These are phyloP conservation scores for Spergularia marina DNA, from an alignment of 148 eudicot species.

Conservation along the genomic window DNA sequence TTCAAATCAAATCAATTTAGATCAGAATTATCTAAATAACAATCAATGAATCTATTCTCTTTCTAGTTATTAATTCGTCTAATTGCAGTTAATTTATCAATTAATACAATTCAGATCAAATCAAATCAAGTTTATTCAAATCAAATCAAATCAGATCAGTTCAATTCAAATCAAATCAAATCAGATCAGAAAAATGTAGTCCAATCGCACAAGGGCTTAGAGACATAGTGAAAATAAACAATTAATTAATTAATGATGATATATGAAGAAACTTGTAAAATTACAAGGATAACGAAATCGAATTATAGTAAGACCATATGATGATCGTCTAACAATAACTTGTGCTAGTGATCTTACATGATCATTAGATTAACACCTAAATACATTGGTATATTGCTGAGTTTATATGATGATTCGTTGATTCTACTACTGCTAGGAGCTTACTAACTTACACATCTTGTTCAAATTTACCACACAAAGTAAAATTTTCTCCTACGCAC, in stretches of 20 bases:
- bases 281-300: background rate
- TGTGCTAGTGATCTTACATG: background rate
- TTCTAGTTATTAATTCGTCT: no score
- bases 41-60: no score
- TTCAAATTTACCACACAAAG: background rate
- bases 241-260: background rate
- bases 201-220: no score
- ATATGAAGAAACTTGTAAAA: background rate
- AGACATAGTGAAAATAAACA: no score
- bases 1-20: no score
- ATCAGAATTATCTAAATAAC: no score
- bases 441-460: background rate
- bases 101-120: no score
- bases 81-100: no score
- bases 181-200: no score
- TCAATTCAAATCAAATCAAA: no score
- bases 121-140: no score
- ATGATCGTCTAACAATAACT: background rate
- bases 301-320: background rate
- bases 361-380: conserved; percentile 17
- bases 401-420: conserved; percentile 4
- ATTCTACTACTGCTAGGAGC: conserved; percentile 10
- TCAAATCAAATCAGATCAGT: no score
- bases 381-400: conserved; percentile 18
- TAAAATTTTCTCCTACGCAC: background rate